Base-by-base conservation (phyloP, 2,329 filamentous ascomycete genomes). In the Colletotrichum tofieldiae region DNA sequence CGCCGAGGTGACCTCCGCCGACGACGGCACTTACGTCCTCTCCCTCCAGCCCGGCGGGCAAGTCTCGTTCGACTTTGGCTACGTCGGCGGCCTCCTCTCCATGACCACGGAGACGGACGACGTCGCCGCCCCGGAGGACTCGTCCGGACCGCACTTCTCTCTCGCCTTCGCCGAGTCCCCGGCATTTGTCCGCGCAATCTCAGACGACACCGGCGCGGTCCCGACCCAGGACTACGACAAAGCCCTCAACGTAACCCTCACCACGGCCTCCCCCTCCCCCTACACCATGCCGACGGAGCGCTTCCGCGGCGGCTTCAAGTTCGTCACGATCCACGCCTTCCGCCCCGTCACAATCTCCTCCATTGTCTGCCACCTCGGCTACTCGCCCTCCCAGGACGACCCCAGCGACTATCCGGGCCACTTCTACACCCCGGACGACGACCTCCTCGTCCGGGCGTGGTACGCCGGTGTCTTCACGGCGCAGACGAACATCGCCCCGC, bases 381-480 rank as follows among this genome's bases (percentile, higher is more conserved):
- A 79, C 67, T 77, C 79, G 35, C 79, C 80, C 1, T 75, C 77
- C 18, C 72, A 73, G 85, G 76, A 84, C 1, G 80, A 84, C 69
- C 74, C 85, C 62, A 80, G 78, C 58, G 81, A 81, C 11, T 86
- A 86, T 55, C 77, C 81, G 16, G 85, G 85, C 14, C 86, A 86
- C 71, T 87, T 86, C 67, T 81, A 83, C 58, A 67, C 75, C 5
- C 81, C 77, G 56, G 82, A 79, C 58, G 83, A 84, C 73, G 83
- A 86, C 35, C 76, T 85, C 29, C 79, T 89, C 45, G 87, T 88
- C 71, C 82, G 83, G 7, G 82, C 84, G 23, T 86, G 83, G 83
- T 85, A 85, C 65, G 79, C 79, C 43, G 83, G 84, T 35, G 81
- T 81, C n/a, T 84, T 82, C 69, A 84, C 82, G 0, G 73, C 81